Percentiles rank a stretch among this genome's conserved stretches.
Evolutionary conservation across 164 flowering plant genomes (phyloP).

Genomic region (Tetracentron sinense): DNA sequence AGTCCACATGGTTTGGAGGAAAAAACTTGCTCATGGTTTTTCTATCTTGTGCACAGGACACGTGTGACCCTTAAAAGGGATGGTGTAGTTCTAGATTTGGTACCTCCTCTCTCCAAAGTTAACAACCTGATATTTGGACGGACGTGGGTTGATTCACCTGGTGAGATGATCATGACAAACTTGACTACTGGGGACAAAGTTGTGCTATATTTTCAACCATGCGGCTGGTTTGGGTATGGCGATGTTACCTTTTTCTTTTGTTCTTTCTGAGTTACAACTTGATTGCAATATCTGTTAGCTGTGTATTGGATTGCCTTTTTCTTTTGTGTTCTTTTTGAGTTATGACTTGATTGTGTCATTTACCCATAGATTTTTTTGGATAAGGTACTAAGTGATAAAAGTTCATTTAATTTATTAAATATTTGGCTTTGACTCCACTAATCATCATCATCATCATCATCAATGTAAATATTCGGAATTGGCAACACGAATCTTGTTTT

Average conservation of each 20-base stretch:
- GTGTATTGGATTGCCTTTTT: too few species aligned
- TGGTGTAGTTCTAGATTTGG: constrained; percentile 42
- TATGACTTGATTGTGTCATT: too few species aligned
- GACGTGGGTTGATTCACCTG: constrained; percentile 82
- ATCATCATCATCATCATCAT: too few species aligned
- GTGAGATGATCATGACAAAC: constrained; percentile 79
- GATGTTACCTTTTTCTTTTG: not conserved
- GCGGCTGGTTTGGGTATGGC: constrained; percentile 56
- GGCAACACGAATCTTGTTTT: too few species aligned
- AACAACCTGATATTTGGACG: constrained; percentile 84
- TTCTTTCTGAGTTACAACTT: too few species aligned
- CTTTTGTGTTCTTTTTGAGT: too few species aligned
- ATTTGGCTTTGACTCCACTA: too few species aligned
- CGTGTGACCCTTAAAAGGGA: constrained; percentile 52
- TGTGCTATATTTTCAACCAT: constrained; percentile 45
- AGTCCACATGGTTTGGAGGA: not conserved
- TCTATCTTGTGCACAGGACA: constrained; percentile 44
- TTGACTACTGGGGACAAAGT: constrained; percentile 50
- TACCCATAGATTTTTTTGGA: too few species aligned
- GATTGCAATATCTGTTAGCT: too few species aligned
- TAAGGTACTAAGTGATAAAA: too few species aligned
- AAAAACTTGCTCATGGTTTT: not conserved
- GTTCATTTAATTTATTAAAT: too few species aligned
- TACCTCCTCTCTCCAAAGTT: constrained; percentile 83
- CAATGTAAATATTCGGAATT: too few species aligned